A percentile compares a stretch with the other conserved stretches of the same genome.
These are phyloP conservation scores for Bimuria novae-zelandiae DNA, from an alignment of 2,329 filamentous ascomycete species.

Conservation along the genomic window DNA sequence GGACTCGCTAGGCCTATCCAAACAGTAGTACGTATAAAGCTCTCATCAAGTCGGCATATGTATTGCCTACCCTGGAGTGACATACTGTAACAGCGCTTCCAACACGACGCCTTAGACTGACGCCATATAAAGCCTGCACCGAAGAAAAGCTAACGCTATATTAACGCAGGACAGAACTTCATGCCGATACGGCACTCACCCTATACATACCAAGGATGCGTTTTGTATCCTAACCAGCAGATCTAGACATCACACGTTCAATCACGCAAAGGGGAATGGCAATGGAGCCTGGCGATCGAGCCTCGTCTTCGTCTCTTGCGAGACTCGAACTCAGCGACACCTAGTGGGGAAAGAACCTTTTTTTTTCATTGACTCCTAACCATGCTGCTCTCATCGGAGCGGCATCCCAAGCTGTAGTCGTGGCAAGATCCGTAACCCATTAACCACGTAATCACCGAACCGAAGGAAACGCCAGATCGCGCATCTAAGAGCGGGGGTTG, in stretches of 20 bases:
- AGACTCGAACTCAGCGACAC: slow-evolving; percentile 80
- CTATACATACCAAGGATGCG: background rate
- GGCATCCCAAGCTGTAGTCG: slow-evolving; percentile 82
- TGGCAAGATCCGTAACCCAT: slow-evolving; percentile 95
- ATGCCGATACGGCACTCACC: too few relatives aligned
- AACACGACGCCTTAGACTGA: too few relatives aligned
- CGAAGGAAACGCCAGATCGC: slow-evolving; percentile 56
- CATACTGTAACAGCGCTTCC: too few relatives aligned
- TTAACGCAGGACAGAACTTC: too few relatives aligned
- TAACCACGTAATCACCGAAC: slow-evolving; percentile 56
- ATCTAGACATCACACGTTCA: background rate
- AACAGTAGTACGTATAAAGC: too few relatives aligned
- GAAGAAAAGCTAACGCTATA: too few relatives aligned
- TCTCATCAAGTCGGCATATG: too few relatives aligned
- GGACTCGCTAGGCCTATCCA: too few relatives aligned
- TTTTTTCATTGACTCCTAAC: slow-evolving; percentile 64
- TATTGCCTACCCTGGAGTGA: too few relatives aligned
- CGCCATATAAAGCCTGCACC: too few relatives aligned
- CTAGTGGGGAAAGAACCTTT: slow-evolving; percentile 58
- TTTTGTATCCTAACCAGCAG: background rate
- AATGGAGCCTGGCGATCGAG: slow-evolving; percentile 98
- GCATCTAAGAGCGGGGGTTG: slow-evolving; percentile 42
- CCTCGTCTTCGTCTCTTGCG: slow-evolving; percentile 65
- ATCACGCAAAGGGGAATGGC: slow-evolving; percentile 60
- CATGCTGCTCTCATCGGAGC: slow-evolving; percentile 67